Evolutionary conservation across 2,329 filamentous ascomycete species (phyloP), one percentile per base, ranked within the genome.

Genomic region (Xylaria sp.): DNA sequence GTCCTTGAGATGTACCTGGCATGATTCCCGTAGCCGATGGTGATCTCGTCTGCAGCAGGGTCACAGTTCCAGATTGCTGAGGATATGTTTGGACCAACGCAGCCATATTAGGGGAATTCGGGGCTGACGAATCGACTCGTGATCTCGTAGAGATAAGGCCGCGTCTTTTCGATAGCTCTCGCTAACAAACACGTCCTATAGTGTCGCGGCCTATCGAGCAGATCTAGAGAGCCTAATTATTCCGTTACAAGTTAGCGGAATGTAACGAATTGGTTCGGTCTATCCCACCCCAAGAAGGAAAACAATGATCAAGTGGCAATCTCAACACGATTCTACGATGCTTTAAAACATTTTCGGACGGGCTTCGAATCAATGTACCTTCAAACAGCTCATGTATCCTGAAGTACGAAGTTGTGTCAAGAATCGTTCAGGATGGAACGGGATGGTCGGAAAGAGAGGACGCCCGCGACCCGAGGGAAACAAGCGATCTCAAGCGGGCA

Each of bases 1-100:
- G 86, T 63, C 81, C 76, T 76, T 87, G 86, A 64, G 83, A 78
- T 59, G 82, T 68, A 51, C 71, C 78, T 65, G 86, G 79, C 79
- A 90, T 88, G 74, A 87, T 87, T 76, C 85, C 87, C 65, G 87
- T 87, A 49, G 88, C 85, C 69, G 92, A 90, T 63, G 86, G 86
- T 71, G 90, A 88, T 79, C 90, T 88, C 75, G 90, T 87, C 80
- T 93, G 92, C 77, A 94, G 89, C 87, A 94, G 91, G 72, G 90
- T 90, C 76, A 90, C 86, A 74, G 91, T 90, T 80, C 86, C 86
- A 77, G 90, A 89, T 81, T 93, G 91, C 83, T 93, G 90, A 77
- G 92, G 88, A 79, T 92, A 92, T 70, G 91, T 89, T 83, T 95
- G 93, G 78, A 94, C 91, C 85, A 95, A 86, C 81, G 92, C 92